These are phyloP conservation scores for Solanum tarijense DNA, from an alignment of 257 asterid genomes.

Conservation along the genomic window DNA sequence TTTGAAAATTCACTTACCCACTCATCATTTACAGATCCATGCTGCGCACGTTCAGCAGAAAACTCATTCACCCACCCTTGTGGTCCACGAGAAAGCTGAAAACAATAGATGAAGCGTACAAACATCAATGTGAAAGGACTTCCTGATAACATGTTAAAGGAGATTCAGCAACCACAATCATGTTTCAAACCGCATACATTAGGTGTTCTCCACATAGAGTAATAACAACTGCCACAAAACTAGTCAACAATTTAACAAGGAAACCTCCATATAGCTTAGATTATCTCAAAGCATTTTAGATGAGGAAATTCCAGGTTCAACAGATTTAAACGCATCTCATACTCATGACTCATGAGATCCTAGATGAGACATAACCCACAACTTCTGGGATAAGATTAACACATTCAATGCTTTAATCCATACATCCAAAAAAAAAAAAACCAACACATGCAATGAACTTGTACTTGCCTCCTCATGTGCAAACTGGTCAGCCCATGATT, in stretches of 20 bases:
- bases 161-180: background rate
- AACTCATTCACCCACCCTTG: slow-evolving; percentile 84
- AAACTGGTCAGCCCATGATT: slow-evolving; percentile 92
- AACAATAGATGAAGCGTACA: background rate
- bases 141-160: background rate
- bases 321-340: background rate
- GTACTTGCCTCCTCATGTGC: slow-evolving; percentile 70
- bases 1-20: slow-evolving; percentile 95
- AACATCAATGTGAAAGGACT: background rate
- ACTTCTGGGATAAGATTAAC: background rate
- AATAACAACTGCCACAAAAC: background rate
- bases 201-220: background rate
- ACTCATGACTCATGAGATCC: background rate
- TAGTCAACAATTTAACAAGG: background rate
- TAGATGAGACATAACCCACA: background rate
- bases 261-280: background rate
- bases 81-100: slow-evolving; percentile 76
- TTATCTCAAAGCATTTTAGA: background rate
- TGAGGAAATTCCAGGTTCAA: background rate
- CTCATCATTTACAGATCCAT: slow-evolving; percentile 51
- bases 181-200: background rate
- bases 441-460: background rate
- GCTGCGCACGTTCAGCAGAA: slow-evolving; percentile 53
- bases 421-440: background rate
- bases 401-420: background rate